These are phyloP conservation scores for Pochonia chlamydosporia DNA, from an alignment of 2,329 filamentous ascomycete genomes.

Conservation along the genomic window DNA sequence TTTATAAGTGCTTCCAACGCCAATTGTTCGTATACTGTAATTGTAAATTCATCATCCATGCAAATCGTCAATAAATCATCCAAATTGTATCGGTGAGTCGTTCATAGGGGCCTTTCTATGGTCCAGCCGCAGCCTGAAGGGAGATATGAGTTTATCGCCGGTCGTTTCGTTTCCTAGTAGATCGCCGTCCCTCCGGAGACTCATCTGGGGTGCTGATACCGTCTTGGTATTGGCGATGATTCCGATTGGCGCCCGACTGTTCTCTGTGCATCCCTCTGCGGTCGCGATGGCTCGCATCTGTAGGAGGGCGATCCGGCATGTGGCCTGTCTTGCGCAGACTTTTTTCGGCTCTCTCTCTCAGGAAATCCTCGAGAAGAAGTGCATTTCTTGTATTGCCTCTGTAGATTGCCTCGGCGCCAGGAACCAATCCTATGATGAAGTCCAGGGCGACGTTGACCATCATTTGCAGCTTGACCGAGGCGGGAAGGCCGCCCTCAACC, in stretches of 20 bases:
- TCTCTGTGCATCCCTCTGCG: slow-evolving; percentile 37
- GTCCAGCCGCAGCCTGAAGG: not conserved
- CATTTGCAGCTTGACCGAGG: slow-evolving; percentile 62
- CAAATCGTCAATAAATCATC: not conserved
- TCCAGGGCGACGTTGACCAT: slow-evolving; percentile 71
- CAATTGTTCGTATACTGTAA: no score
- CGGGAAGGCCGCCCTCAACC: slow-evolving; percentile 70
- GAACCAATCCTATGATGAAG: slow-evolving; percentile 67
- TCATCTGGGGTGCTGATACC: not conserved
- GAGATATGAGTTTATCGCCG: not conserved
- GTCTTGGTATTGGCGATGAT: not conserved
- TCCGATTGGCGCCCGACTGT: not conserved
- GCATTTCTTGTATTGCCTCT: slow-evolving; percentile 75
- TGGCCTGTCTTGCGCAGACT: slow-evolving; percentile 42
- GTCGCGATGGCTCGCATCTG: slow-evolving; percentile 47
- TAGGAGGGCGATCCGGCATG: slow-evolving; percentile 37
- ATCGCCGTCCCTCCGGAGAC: not conserved
- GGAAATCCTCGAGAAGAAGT: slow-evolving; percentile 59
- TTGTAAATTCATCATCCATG: no score
- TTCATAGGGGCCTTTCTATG: no score
- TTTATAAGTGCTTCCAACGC: no score
- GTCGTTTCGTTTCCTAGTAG: not conserved
- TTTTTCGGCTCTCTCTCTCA: slow-evolving; percentile 62
- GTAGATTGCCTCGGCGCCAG: slow-evolving; percentile 64
- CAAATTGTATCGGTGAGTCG: no score